Evolutionary conservation across 2,329 filamentous ascomycete species (phyloP), one percentile per base, ranked within the genome.

Genomic region (Pseudogymnoascus sp.): DNA sequence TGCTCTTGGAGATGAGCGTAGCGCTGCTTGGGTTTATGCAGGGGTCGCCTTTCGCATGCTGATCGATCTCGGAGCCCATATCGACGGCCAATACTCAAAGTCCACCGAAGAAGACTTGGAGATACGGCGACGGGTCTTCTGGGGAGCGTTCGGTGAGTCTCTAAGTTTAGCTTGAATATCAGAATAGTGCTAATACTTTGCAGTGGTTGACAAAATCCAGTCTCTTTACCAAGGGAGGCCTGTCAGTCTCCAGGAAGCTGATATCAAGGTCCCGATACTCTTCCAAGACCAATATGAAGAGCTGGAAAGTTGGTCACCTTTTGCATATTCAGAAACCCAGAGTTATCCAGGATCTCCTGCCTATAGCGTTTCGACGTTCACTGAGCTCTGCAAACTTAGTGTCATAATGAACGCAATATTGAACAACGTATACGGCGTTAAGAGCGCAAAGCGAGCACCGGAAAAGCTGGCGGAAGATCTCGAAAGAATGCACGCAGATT

Each of bases 21-120:
- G 80, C 64, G 76, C 77, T 5, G 79, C 82, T 1, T 86, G 83
- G 83, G 67, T 85, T 4, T 86, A 85, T 64, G 78, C 80, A 61
- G 83, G 82, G 1, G 77, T 82, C 65, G 82, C 83, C 0, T 82
- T 84, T 64, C 76, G 81, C 8, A 80, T 85, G 72, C 73, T 85
- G 26, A 77, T 80, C 61, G 83, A 86, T 67, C 69, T 85, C 10
- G 33, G 33, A 35, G 33, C 33, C 10, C 33, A 35, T 14, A 35
- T 35, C 33, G 33, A 35, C 33, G 33, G 33, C 33, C 33, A 35
- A 35, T 14, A 35, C 33, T 35, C 33, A 35, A 35, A 35, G 33
- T 14, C 11, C 33, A 35, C 33, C 33, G 33, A 35, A 11, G 33
- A 35, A 14, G 33, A 35, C 33, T 13, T 35, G 11, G 33, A 35